These are phyloP conservation scores for Teunomyces atbi DNA, from an alignment of 805 yeast genomes.

Conservation along the genomic window DNA sequence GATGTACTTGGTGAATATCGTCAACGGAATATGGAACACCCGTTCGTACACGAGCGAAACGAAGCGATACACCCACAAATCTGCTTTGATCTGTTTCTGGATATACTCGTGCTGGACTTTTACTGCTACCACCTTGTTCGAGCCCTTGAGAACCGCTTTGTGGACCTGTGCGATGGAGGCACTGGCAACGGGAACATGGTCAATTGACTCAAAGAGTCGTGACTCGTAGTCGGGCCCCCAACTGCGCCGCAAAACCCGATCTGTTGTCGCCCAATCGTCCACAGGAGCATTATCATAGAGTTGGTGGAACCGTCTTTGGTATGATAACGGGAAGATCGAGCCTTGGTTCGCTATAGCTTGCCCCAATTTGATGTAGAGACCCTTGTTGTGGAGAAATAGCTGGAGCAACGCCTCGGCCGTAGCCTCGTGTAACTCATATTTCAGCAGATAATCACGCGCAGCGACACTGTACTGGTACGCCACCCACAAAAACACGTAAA, in stretches of 20 bases:
- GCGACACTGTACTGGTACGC: slow-evolving; percentile 58
- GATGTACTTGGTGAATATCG: slow-evolving; percentile 54
- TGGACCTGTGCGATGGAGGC: slow-evolving; percentile 78
- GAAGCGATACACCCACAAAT: slow-evolving; percentile 54
- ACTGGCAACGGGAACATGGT: slow-evolving; percentile 64
- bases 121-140: slow-evolving; percentile 57
- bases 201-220: slow-evolving; percentile 42
- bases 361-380: slow-evolving; percentile 70
- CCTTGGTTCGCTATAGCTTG: slow-evolving; percentile 81
- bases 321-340: slow-evolving; percentile 61
- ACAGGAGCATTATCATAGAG: slow-evolving; percentile 70
- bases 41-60: slow-evolving; percentile 53
- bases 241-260: slow-evolving; percentile 36
- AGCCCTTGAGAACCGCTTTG: slow-evolving; percentile 41
- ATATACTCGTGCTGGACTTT: slow-evolving; percentile 68
- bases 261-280: slow-evolving; percentile 50
- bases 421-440: slow-evolving; percentile 58
- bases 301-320: slow-evolving; percentile 53
- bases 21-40: slow-evolving; percentile 64
- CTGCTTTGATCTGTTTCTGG: slow-evolving; percentile 57
- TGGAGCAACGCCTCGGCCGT: slow-evolving; percentile 44
- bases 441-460: slow-evolving; percentile 31
- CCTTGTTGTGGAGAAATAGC: slow-evolving; percentile 33
- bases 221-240: slow-evolving; percentile 43
- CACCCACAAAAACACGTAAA: slow-evolving; percentile 45